These are phyloP conservation scores for Talaromyces trachyspermus DNA, from an alignment of 495 filamentous ascomycete species.

Conservation along the genomic window DNA sequence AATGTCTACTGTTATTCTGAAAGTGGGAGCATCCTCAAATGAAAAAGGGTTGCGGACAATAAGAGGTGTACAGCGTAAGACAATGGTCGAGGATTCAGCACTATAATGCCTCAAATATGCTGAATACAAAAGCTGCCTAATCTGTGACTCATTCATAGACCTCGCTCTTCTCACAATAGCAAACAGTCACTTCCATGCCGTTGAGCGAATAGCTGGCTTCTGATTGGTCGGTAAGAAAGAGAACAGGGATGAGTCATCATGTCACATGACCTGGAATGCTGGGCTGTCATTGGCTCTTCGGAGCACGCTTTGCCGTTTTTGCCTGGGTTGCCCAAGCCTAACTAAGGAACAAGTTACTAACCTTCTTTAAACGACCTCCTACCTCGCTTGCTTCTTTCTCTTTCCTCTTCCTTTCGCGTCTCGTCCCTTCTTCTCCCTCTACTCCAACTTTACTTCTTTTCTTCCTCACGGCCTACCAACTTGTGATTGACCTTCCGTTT, in stretches of 20 bases:
- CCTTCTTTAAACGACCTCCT: slow-evolving; percentile 1
- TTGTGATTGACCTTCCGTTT: slow-evolving; percentile 1
- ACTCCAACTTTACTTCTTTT: slow-evolving; percentile 8
- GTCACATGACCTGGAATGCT: not conserved
- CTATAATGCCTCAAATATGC: too few relatives aligned
- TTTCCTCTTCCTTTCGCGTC: slow-evolving; percentile 6
- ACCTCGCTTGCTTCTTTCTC: not conserved
- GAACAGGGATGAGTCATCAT: not conserved
- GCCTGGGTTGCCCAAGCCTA: too few relatives aligned
- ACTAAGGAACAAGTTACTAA: not conserved
- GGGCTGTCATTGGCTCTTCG: not conserved
- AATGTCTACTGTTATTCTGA: too few relatives aligned
- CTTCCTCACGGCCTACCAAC: not conserved
- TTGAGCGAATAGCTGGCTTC: too few relatives aligned
- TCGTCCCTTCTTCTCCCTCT: slow-evolving; percentile 9
- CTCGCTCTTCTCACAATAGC: too few relatives aligned
- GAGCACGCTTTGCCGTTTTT: not conserved
- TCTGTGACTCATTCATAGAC: too few relatives aligned
- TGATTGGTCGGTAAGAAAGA: not conserved
- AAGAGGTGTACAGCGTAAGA: too few relatives aligned
- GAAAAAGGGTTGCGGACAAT: too few relatives aligned
- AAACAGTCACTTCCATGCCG: too few relatives aligned
- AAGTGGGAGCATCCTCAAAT: too few relatives aligned
- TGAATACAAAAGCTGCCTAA: too few relatives aligned
- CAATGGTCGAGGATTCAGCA: too few relatives aligned